Evolutionary conservation across 768 basidiomycete species (phyloP).

Genomic region (Tylopilus sp.): DNA sequence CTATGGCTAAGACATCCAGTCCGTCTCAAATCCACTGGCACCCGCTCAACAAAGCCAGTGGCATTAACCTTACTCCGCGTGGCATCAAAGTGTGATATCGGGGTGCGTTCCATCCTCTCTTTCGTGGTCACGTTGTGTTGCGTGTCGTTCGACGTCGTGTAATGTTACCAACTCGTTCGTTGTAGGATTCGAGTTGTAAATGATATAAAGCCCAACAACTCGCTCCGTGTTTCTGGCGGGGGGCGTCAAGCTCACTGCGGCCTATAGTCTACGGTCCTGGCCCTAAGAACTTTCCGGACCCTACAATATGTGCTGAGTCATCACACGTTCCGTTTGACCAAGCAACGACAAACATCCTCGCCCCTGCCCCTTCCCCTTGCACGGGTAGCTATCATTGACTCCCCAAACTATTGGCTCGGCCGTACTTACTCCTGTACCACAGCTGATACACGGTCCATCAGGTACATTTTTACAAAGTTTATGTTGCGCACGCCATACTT

Average conservation of each 20-base stretch:
- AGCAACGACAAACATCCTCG: background rate
- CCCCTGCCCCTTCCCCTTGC: background rate
- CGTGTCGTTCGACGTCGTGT: constrained; percentile 1
- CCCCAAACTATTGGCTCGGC: constrained; percentile 90
- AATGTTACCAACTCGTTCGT: constrained; percentile 4
- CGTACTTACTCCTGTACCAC: constrained; percentile 80
- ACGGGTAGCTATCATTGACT: constrained; percentile 91
- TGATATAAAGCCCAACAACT: constrained; percentile 99
- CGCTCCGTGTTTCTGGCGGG: constrained; percentile 87
- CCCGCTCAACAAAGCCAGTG: too few species aligned
- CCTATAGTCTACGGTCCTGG: constrained; percentile 97
- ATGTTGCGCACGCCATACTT: constrained; percentile 96
- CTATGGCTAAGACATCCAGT: too few species aligned
- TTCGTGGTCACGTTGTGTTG: constrained; percentile 6
- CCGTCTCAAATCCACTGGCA: too few species aligned
- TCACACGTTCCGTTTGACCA: constrained; percentile 49
- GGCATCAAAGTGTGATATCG: too few species aligned
- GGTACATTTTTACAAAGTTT: constrained; percentile 96
- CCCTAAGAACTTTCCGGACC: constrained; percentile 93
- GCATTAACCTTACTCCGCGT: too few species aligned
- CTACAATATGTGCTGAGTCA: constrained; percentile 98
- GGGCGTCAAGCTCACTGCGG: constrained; percentile 94
- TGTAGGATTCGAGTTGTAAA: too few species aligned
- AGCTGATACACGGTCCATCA: constrained; percentile 36
- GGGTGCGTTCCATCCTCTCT: constrained; percentile 49